phyloP scores from a whole-genome alignment of 2,329 filamentous ascomycete genomes.

The Fusarium succisae region DNA sequence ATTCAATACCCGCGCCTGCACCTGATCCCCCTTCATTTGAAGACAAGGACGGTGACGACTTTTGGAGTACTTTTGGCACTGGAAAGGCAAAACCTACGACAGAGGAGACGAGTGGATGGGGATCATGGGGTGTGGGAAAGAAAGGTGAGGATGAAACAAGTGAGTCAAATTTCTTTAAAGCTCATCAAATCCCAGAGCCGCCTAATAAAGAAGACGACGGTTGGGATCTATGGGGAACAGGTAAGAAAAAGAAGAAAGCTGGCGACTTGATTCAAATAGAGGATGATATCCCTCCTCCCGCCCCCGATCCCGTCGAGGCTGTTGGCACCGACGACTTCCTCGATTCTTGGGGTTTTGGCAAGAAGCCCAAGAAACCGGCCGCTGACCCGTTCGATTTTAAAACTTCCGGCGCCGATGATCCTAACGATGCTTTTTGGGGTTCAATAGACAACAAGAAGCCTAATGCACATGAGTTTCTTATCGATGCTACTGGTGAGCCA shows the following conservation, averaged over 20 bases:
- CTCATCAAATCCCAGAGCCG: slow-evolving; percentile 19
- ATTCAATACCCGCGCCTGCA: slow-evolving; percentile 31
- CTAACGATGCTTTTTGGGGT: slow-evolving; percentile 53
- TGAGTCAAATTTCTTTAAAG: slow-evolving; percentile 20
- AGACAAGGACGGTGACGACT: slow-evolving; percentile 38
- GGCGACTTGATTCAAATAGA: slow-evolving; percentile 51
- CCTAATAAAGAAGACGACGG: slow-evolving; percentile 32
- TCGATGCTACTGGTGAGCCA: slow-evolving; percentile 56
- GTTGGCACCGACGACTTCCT: slow-evolving; percentile 62
- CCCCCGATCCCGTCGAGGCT: slow-evolving; percentile 45
- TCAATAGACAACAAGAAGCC: slow-evolving; percentile 54
- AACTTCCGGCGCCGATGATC: slow-evolving; percentile 55
- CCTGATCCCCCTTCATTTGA: slow-evolving; percentile 34
- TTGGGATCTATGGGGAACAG: slow-evolving; percentile 43
- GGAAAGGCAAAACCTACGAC: slow-evolving; percentile 36
- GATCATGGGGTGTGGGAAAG: slow-evolving; percentile 34
- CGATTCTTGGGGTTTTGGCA: slow-evolving; percentile 64
- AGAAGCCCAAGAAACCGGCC: slow-evolving; percentile 55
- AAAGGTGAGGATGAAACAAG: slow-evolving; percentile 39
- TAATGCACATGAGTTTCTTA: slow-evolving; percentile 56
- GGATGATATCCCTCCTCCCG: slow-evolving; percentile 44
- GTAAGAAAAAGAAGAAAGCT: slow-evolving; percentile 51
- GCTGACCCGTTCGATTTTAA: slow-evolving; percentile 47
- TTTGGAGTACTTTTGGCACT: slow-evolving; percentile 39
- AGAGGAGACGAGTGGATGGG: slow-evolving; percentile 38